Evolutionary conservation across 1,284 basidiomycete species (phyloP).

Genomic region (Trametes versicolor): DNA sequence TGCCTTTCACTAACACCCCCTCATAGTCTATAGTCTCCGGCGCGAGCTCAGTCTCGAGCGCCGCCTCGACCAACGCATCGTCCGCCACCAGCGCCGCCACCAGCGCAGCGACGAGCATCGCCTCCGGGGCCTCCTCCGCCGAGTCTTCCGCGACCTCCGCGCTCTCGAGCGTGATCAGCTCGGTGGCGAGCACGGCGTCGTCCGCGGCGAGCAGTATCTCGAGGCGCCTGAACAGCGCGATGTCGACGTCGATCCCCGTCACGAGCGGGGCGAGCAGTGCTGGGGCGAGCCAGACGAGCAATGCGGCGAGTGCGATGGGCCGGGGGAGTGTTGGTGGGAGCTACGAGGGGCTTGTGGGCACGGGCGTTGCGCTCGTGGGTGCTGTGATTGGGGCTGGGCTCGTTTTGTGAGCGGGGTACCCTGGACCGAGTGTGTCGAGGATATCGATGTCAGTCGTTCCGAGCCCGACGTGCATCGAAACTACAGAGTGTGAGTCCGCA

Average conservation of each 20-base stretch:
- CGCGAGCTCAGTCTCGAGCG: constrained; percentile 11
- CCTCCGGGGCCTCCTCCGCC: neutral
- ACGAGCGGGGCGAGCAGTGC: constrained; percentile 5
- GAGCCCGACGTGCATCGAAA: too few species aligned
- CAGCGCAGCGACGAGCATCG: neutral
- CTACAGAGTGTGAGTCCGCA: too few species aligned
- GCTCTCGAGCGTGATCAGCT: constrained; percentile 3
- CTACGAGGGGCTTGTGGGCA: constrained; percentile 19
- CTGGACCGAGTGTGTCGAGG: too few species aligned
- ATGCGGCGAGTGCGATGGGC: neutral
- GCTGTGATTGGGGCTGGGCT: constrained; percentile 31
- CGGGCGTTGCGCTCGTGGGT: constrained; percentile 27
- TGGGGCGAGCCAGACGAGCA: constrained; percentile 12
- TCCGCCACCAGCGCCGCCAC: constrained; percentile 2
- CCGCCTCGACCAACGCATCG: constrained; percentile 10
- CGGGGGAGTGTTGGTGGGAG: constrained; percentile 5
- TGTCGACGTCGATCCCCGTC: constrained; percentile 3
- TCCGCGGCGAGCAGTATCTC: constrained; percentile 13
- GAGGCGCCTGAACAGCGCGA: constrained; percentile 1
- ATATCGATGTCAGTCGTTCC: too few species aligned
- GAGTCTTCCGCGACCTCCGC: neutral
- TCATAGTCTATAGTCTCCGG: constrained; percentile 4
- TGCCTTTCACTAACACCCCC: neutral
- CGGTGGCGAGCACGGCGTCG: constrained; percentile 9
- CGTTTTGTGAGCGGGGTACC: constrained; percentile 29